A percentile compares a stretch with the other conserved stretches of the same genome.
Conservation (phyloP, 2,329 filamentous ascomycete species). For the Venturia effusa region DNA sequence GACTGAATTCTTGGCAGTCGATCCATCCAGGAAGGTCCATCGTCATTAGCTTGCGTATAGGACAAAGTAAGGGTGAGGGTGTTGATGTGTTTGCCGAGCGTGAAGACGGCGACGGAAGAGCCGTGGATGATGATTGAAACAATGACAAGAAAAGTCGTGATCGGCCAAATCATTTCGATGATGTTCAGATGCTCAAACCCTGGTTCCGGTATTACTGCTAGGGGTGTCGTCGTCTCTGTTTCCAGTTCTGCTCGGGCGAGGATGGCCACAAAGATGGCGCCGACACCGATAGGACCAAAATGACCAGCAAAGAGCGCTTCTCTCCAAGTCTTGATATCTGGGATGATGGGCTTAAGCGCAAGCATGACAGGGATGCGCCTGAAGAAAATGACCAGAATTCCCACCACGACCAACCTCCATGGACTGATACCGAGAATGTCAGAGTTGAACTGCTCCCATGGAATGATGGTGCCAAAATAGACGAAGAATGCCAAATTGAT, state of each 20-base stretch:
- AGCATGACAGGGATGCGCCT: constrained; percentile 94
- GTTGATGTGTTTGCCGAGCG: constrained; percentile 95
- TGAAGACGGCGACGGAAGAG: constrained; percentile 97
- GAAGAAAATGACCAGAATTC: constrained; percentile 90
- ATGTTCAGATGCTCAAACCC: constrained; percentile 55
- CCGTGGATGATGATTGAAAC: constrained; percentile 91
- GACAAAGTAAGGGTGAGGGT: constrained; percentile 92
- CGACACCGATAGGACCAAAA: constrained; percentile 94
- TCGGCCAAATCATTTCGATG: constrained; percentile 86
- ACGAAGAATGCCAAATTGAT: constrained; percentile 98
- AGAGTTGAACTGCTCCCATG: constrained; percentile 85
- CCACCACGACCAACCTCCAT: constrained; percentile 88
- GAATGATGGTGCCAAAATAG: constrained; percentile 93
- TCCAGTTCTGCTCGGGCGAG: constrained; percentile 88
- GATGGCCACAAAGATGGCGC: constrained; percentile 91
- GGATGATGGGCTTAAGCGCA: constrained; percentile 79
- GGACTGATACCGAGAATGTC: constrained; percentile 60
- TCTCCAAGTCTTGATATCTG: constrained; percentile 95
- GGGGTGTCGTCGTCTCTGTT: constrained; percentile 61
- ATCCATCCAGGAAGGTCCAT: constrained; percentile 91
- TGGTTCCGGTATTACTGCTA: constrained; percentile 48
- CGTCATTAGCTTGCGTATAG: constrained; percentile 81
- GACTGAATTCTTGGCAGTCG: constrained; percentile 74
- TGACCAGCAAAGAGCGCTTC: constrained; percentile 95
- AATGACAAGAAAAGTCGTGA: constrained; percentile 88